Conservation (phyloP, 345 rosid genomes). For the Citrus maxima region DNA sequence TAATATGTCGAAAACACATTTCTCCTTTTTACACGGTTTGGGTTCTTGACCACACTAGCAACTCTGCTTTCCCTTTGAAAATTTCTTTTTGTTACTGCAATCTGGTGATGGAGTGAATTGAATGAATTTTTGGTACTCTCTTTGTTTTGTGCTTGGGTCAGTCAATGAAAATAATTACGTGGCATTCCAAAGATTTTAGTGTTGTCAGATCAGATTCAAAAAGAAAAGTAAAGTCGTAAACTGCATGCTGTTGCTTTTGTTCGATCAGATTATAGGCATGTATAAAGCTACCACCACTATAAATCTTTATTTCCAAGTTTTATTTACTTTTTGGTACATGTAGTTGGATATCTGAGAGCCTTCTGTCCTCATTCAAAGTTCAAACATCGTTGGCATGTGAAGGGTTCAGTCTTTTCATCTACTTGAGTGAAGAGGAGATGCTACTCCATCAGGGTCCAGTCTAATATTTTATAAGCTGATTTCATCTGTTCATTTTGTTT, state of each 20-base stretch:
- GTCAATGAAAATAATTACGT: not conserved
- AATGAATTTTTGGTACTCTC: not conserved
- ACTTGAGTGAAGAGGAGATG: not conserved
- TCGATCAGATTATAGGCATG: not conserved
- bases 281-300: no score
- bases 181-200: not conserved
- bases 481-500: not conserved
- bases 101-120: not conserved
- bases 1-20: not conserved
- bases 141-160: not conserved
- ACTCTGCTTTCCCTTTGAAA: not conserved
- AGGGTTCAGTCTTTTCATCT: not conserved
- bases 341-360: not conserved
- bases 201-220: not conserved
- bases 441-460: not conserved
- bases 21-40: not conserved
- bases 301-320: not conserved
- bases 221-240: not conserved
- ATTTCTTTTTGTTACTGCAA: not conserved
- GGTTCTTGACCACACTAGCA: not conserved
- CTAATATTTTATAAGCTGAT: not conserved
- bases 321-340: not conserved
- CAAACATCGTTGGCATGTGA: not conserved
- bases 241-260: not conserved
- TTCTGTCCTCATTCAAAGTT: not conserved